Evolutionary conservation across 2,329 filamentous ascomycete species (phyloP).

Genomic region (Tolypocladium tundrense): DNA sequence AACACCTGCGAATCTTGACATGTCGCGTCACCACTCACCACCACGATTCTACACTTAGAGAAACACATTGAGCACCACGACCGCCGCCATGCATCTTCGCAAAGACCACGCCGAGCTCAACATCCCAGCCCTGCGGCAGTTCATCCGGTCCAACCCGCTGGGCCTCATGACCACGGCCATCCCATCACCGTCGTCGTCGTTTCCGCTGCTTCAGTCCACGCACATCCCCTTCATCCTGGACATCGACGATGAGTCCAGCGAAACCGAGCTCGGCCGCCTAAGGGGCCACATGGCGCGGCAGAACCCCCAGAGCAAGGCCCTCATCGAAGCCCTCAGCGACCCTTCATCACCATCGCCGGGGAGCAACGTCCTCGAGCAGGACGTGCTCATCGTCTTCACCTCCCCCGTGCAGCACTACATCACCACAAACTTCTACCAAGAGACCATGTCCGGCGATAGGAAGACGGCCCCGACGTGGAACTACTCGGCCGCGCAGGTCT

Average conservation of each 20-base stretch:
- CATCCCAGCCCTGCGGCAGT: constrained; percentile 36
- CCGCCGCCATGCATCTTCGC: constrained; percentile 44
- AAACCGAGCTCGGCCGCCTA: constrained; percentile 30
- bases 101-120: constrained; percentile 39
- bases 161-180: constrained; percentile 55
- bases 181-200: constrained; percentile 26
- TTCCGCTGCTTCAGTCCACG: constrained; percentile 43
- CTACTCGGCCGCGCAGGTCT: constrained; percentile 54
- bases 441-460: constrained; percentile 50
- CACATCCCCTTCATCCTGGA: constrained; percentile 53
- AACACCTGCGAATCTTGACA: not conserved
- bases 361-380: constrained; percentile 28
- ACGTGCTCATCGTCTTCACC: constrained; percentile 55
- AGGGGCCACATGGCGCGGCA: constrained; percentile 50
- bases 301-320: constrained; percentile 53
- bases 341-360: not conserved
- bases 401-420: constrained; percentile 50
- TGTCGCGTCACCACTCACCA: not conserved
- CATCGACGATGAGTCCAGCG: constrained; percentile 26
- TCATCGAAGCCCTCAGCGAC: constrained; percentile 35
- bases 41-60: not conserved
- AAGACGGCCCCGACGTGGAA: constrained; percentile 62
- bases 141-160: constrained; percentile 50
- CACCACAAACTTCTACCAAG: constrained; percentile 56
- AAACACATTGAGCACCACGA: not conserved